Evolutionary conservation across 805 yeast genomes (phyloP), one percentile per base, ranked within the genome.

Genomic region (Schizosaccharomyces octosporus): DNA sequence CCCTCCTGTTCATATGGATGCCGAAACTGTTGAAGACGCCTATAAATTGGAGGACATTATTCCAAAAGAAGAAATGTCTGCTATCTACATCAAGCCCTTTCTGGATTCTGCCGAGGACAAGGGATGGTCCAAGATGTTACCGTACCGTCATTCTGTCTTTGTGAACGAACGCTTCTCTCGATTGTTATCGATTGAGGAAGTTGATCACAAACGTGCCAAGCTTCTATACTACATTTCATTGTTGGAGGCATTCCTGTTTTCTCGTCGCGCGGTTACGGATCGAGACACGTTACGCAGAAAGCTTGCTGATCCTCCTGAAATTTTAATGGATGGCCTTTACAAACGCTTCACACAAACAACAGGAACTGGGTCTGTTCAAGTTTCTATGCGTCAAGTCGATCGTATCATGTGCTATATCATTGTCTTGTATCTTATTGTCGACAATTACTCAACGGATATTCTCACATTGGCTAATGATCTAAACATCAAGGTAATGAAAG

Each of bases 381-480:
- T 93, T 64, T 97, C 93, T 69, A 96, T 97, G 51, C 83, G 80
- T 67, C 80, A 81, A 68, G 95, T 87, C 71, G 95, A 87, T 72
- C 87, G 84, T 72, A 75, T 93, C 59, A 74, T 93, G 65, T 85
- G 95, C 72, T 84, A 81, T 72, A 75, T 88, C 59, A 74, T 93
- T 64, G 85, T 84, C 5, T 72, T 84, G 51, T 76, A 85, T 48
- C 74, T 93, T 69, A 90, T 84, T 70, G 76, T 89, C 62, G 87
- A 87, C 70, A 81, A 79, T 63, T 90, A 81, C 73, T 74, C 78
- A 64, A 80, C 87, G 21, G 93, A 85, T 66, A 72, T 88, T 48
- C 77, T 85, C 2, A 94, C 95, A 24, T 73, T 90, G 65, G 90
- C 96, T 1, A 81, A 83, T 65, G 97, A 89, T 70, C 75, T 93